A percentile compares a stretch with the other conserved stretches of the same genome.
Evolutionary conservation across 2,329 filamentous ascomycete species (phyloP).

Genomic region (Epichloe typhina): DNA sequence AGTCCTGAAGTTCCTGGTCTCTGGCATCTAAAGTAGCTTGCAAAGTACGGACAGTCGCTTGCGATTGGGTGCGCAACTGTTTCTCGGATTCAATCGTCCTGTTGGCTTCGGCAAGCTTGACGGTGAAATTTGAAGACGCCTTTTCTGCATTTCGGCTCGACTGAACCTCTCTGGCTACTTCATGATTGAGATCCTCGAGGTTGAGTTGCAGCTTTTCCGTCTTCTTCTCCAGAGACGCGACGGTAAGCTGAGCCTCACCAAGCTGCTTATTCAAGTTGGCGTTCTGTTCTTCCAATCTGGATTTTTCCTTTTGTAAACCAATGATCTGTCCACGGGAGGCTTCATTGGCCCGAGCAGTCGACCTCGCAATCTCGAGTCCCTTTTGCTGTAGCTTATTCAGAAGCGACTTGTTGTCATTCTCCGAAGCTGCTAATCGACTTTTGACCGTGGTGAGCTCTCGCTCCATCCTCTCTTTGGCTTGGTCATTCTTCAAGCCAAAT

Average conservation of each 20-base stretch:
- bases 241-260: conserved; percentile 69
- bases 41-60: conserved; percentile 70
- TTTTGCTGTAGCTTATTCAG: conserved; percentile 97
- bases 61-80: conserved; percentile 72
- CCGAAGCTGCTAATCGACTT: conserved; percentile 76
- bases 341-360: conserved; percentile 74
- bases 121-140: conserved; percentile 61
- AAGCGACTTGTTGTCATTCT: conserved; percentile 91
- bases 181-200: conserved; percentile 85
- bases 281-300: conserved; percentile 70
- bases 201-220: conserved; percentile 82
- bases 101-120: conserved; percentile 80
- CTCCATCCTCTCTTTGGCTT: conserved; percentile 86
- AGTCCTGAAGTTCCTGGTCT: conserved; percentile 68
- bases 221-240: conserved; percentile 82
- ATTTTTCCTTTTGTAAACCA: conserved; percentile 70
- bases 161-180: conserved; percentile 82
- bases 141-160: conserved; percentile 84
- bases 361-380: conserved; percentile 87
- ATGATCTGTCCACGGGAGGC: conserved; percentile 65
- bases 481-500: conserved; percentile 80
- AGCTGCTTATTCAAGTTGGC: conserved; percentile 70
- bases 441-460: conserved; percentile 84
- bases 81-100: conserved; percentile 82
- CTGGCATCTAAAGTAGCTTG: conserved; percentile 67